phyloP scores from a whole-genome alignment of 2,329 filamentous ascomycete species.

The Pseudopithomyces chartarum region DNA sequence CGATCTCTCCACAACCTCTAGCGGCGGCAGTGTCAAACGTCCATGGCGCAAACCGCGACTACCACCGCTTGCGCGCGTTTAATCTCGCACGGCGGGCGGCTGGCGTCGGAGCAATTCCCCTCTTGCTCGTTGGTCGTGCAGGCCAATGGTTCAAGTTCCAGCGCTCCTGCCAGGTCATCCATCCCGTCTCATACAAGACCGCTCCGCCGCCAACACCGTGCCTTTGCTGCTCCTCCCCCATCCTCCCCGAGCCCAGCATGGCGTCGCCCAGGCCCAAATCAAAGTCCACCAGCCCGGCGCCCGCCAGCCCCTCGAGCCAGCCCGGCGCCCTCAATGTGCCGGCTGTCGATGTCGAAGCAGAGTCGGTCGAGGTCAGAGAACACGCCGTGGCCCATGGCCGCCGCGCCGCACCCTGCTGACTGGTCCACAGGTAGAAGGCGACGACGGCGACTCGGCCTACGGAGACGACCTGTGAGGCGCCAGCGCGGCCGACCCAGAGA shows the following conservation, averaged over 20 bases:
- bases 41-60: background rate
- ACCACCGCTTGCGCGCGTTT: background rate
- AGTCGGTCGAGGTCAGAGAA: conserved; percentile 9
- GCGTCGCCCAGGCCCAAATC: background rate
- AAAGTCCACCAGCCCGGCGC: background rate
- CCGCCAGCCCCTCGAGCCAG: conserved; percentile 1
- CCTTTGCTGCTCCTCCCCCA: background rate
- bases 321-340: conserved; percentile 5
- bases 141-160: background rate
- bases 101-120: background rate
- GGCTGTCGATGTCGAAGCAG: conserved; percentile 12
- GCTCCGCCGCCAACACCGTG: background rate
- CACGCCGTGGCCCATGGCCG: background rate
- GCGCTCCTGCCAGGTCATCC: background rate
- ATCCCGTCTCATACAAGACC: background rate
- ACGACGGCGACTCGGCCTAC: conserved; percentile 22
- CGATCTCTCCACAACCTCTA: background rate
- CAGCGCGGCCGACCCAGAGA: background rate
- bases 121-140: background rate
- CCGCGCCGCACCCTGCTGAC: conserved; percentile 1
- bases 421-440: conserved; percentile 2
- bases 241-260: background rate
- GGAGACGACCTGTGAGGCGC: conserved; percentile 25
- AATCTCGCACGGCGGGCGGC: background rate
- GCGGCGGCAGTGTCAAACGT: background rate